Percentiles rank a stretch among this genome's conserved stretches.
Evolutionary conservation across 2,329 filamentous ascomycete genomes (phyloP).

Genomic region (Fusarium tanahbumbuense): DNA sequence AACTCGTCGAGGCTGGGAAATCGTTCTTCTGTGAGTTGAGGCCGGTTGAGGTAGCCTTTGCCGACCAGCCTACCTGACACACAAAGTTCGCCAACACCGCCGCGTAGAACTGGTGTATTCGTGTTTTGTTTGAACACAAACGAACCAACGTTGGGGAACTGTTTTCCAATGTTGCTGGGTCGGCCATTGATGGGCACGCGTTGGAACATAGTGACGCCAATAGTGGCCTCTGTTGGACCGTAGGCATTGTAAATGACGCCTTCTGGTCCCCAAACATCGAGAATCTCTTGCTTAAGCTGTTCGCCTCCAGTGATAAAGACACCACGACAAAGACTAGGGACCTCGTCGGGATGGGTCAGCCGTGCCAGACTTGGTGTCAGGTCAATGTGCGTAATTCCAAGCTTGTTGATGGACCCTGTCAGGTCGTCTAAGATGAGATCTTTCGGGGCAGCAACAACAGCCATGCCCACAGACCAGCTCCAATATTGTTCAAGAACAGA

Average conservation of each 20-base stretch:
- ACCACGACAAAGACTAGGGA: slow-evolving; percentile 81
- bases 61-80: slow-evolving; percentile 89
- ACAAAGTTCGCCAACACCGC: slow-evolving; percentile 88
- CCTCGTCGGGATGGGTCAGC: slow-evolving; percentile 80
- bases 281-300: slow-evolving; percentile 86
- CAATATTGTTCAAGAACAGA: slow-evolving; percentile 94
- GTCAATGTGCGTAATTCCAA: slow-evolving; percentile 90
- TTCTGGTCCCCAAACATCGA: slow-evolving; percentile 84
- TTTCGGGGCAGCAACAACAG: slow-evolving; percentile 82
- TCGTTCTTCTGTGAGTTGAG: slow-evolving; percentile 78
- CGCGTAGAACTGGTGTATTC: slow-evolving; percentile 77
- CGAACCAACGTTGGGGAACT: slow-evolving; percentile 88
- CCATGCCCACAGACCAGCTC: slow-evolving; percentile 93
- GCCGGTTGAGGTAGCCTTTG: slow-evolving; percentile 86
- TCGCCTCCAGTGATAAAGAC: slow-evolving; percentile 96
- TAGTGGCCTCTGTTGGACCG: slow-evolving; percentile 92
- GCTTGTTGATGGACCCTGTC: slow-evolving; percentile 73
- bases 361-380: slow-evolving; percentile 88
- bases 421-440: slow-evolving; percentile 90
- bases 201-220: slow-evolving; percentile 91
- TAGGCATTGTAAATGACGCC: slow-evolving; percentile 92
- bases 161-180: slow-evolving; percentile 86
- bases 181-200: slow-evolving; percentile 81
- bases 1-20: slow-evolving; percentile 74
- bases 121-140: slow-evolving; percentile 80